Conservation (phyloP, 1,139 yeast species). For the Pichia cactophila region DNA sequence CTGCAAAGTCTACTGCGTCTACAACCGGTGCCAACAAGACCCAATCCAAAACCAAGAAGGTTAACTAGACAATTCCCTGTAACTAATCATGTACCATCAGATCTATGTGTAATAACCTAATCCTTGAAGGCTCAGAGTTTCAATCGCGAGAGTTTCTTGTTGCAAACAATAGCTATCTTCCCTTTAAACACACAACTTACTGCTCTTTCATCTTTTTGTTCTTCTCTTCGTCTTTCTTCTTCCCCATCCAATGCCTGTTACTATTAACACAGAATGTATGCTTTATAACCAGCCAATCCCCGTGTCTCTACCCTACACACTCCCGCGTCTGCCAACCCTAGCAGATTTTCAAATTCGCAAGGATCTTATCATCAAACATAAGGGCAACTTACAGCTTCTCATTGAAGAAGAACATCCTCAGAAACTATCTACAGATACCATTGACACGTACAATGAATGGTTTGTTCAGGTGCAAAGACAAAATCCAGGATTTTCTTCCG, state of each 20-base stretch:
- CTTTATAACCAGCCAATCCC: slow-evolving; percentile 17
- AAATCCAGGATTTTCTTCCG: slow-evolving; percentile 5
- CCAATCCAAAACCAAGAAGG: slow-evolving; percentile 4
- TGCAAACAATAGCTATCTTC: too few species aligned
- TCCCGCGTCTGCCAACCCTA: slow-evolving; percentile 15
- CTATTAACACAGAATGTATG: slow-evolving; percentile 20
- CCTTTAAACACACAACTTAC: too few species aligned
- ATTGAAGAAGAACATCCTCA: not conserved
- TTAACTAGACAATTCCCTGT: not conserved
- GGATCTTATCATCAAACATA: not conserved
- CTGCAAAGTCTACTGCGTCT: slow-evolving; percentile 1
- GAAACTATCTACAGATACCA: not conserved
- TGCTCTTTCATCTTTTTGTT: not conserved
- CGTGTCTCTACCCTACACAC: slow-evolving; percentile 23
- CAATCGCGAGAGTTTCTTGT: too few species aligned
- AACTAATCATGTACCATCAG: not conserved
- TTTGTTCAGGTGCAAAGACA: slow-evolving; percentile 12
- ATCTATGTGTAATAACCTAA: not conserved
- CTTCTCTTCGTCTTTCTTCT: not conserved
- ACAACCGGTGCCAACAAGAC: not conserved
- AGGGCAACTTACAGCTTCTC: not conserved
- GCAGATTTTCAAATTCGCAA: not conserved
- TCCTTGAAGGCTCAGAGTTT: not conserved
- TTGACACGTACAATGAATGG: slow-evolving; percentile 13
- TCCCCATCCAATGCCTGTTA: slow-evolving; percentile 4